Evolutionary conservation across 805 yeast species (phyloP).

Genomic region (Komagataella pseudopastoris): DNA sequence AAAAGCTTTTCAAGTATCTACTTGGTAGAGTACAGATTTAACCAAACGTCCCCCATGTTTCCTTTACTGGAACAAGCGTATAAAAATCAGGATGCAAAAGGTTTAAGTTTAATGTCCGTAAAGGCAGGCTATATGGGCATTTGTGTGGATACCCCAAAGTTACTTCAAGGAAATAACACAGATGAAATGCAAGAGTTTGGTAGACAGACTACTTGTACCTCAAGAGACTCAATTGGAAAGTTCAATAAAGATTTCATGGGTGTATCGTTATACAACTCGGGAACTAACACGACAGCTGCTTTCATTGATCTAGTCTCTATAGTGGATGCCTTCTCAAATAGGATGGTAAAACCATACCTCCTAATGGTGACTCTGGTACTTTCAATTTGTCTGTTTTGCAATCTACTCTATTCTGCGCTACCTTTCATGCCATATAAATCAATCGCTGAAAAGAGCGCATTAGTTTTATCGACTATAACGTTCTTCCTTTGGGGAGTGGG

Average conservation of each 20-base stretch:
- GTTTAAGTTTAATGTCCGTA: slow-evolving; percentile 26
- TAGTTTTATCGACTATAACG: slow-evolving; percentile 20
- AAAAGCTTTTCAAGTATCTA: slow-evolving; percentile 33
- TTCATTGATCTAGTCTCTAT: slow-evolving; percentile 31
- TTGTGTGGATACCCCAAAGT: slow-evolving; percentile 24
- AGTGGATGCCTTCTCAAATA: slow-evolving; percentile 28
- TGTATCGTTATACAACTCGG: slow-evolving; percentile 19
- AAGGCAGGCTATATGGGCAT: slow-evolving; percentile 43
- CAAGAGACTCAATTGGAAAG: slow-evolving; percentile 14
- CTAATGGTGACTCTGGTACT: slow-evolving; percentile 34
- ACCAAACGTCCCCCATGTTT: slow-evolving; percentile 28
- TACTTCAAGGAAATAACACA: neutral
- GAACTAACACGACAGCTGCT: slow-evolving; percentile 17
- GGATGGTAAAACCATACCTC: slow-evolving; percentile 39
- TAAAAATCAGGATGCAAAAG: slow-evolving; percentile 15
- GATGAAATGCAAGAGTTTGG: slow-evolving; percentile 5
- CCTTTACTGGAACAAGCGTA: slow-evolving; percentile 25
- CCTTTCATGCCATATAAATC: slow-evolving; percentile 35
- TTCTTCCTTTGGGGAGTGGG: slow-evolving; percentile 51
- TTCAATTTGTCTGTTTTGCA: slow-evolving; percentile 23
- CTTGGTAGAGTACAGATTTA: slow-evolving; percentile 33
- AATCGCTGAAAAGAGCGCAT: slow-evolving; percentile 13
- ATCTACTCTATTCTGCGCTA: slow-evolving; percentile 26
- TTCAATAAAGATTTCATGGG: slow-evolving; percentile 14
- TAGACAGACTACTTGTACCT: slow-evolving; percentile 21